Conservation (phyloP, 2,329 filamentous ascomycete genomes). For the Colletotrichum musae region DNA sequence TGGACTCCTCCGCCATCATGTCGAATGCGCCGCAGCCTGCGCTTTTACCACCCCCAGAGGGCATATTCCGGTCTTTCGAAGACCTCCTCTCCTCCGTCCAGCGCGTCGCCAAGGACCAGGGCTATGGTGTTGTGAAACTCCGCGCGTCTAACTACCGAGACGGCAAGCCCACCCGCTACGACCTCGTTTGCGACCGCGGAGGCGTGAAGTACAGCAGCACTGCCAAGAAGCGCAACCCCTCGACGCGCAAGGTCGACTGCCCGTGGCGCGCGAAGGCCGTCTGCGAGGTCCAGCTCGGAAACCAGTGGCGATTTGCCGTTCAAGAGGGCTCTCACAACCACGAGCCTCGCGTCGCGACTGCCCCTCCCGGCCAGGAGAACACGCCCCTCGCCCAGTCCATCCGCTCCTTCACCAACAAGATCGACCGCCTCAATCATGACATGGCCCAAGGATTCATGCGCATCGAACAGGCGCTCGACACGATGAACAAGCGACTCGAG, state of each 20-base stretch:
- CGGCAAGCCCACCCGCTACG: conserved; percentile 73
- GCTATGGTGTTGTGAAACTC: conserved; percentile 74
- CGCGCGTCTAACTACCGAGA: conserved; percentile 75
- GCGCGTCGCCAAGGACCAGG: conserved; percentile 73
- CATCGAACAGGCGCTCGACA: conserved; percentile 65
- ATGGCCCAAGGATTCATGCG: conserved; percentile 66
- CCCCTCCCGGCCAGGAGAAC: conserved; percentile 69
- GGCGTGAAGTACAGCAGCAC: conserved; percentile 77
- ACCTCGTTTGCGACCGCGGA: conserved; percentile 74
- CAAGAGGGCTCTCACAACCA: conserved; percentile 74
- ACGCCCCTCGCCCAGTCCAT: conserved; percentile 71
- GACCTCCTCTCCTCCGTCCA: conserved; percentile 72
- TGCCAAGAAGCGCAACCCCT: conserved; percentile 75
- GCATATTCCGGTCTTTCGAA: conserved; percentile 72
- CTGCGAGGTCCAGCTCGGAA: conserved; percentile 73
- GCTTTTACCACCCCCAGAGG: conserved; percentile 70
- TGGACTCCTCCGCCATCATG: conserved; percentile 54
- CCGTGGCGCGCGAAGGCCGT: conserved; percentile 75
- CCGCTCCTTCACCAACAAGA: conserved; percentile 71
- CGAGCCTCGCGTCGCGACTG: conserved; percentile 69
- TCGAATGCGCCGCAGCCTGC: conserved; percentile 62
- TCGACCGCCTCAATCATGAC: conserved; percentile 72
- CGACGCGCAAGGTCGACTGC: conserved; percentile 75
- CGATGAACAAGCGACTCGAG: conserved; percentile 69
- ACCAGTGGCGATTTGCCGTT: conserved; percentile 75